Evolutionary conservation across 139 green algal species (phyloP).

Genomic region (Trebouxia sp.): DNA sequence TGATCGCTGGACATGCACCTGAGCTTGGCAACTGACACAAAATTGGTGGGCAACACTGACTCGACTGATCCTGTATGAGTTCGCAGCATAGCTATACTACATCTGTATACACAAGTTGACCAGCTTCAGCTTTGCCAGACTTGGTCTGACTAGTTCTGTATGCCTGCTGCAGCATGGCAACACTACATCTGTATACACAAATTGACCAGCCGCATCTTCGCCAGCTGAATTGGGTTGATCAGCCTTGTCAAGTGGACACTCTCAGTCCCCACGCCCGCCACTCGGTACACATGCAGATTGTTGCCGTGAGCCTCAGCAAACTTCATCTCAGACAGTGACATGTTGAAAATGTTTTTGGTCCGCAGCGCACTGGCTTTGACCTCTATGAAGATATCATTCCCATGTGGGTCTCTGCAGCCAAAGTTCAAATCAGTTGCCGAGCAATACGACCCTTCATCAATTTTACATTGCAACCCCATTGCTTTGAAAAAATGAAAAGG

Average conservation of each 20-base stretch:
- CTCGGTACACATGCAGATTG: conserved; percentile 8
- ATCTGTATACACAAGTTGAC: too few relatives aligned
- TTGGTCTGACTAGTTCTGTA: background rate
- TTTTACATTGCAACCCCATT: too few relatives aligned
- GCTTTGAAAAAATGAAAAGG: background rate
- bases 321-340: conserved; percentile 14
- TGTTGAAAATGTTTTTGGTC: conserved; percentile 10
- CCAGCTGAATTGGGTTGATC: conserved; percentile 14
- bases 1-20: too few relatives aligned
- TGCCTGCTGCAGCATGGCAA: background rate
- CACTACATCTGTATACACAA: background rate
- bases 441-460: too few relatives aligned
- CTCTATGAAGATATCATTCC: conserved; percentile 7
- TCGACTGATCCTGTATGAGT: too few relatives aligned
- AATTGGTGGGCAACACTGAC: too few relatives aligned
- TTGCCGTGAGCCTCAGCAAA: conserved; percentile 14
- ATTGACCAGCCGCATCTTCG: conserved; percentile 18
- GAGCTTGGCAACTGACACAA: too few relatives aligned
- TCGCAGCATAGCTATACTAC: too few relatives aligned
- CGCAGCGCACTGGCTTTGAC: conserved; percentile 1
- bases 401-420: background rate
- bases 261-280: background rate
- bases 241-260: background rate
- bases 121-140: background rate
- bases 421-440: too few relatives aligned